These are phyloP conservation scores for Hydrangea macrophylla DNA, from an alignment of 148 eudicot genomes.

Conservation along the genomic window DNA sequence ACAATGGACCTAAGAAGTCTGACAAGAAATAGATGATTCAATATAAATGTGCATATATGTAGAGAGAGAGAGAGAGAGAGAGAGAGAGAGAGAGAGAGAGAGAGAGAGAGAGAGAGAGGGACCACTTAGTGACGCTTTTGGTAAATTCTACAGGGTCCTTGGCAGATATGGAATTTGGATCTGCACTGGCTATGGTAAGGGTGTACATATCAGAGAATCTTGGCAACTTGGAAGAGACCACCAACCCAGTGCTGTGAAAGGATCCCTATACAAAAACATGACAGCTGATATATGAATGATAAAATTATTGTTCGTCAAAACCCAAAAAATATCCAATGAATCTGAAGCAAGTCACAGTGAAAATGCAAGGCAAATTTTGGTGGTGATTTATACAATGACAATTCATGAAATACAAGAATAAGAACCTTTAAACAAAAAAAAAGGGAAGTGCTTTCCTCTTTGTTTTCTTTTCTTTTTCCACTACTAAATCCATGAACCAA, in stretches of 20 bases:
- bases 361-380: no score
- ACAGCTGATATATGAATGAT: neutral
- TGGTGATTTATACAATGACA: no score
- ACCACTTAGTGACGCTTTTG: slow-evolving; percentile 90
- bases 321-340: no score
- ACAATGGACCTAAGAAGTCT: neutral
- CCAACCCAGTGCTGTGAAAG: slow-evolving; percentile 64
- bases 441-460: no score
- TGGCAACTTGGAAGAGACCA: slow-evolving; percentile 81
- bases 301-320: no score
- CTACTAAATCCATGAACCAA: no score
- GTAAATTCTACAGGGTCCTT: slow-evolving; percentile 79
- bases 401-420: no score
- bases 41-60: no score
- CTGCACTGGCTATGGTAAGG: slow-evolving; percentile 73
- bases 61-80: slow-evolving; percentile 30
- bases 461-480: no score
- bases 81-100: slow-evolving; percentile 30
- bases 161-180: slow-evolving; percentile 79
- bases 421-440: no score
- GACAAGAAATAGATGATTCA: neutral
- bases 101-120: slow-evolving; percentile 23
- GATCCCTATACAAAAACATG: slow-evolving; percentile 49
- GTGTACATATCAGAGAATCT: slow-evolving; percentile 86
- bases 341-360: no score